phyloP scores from a whole-genome alignment of 331 rosid genomes.

The Acacia concinna region DNA sequence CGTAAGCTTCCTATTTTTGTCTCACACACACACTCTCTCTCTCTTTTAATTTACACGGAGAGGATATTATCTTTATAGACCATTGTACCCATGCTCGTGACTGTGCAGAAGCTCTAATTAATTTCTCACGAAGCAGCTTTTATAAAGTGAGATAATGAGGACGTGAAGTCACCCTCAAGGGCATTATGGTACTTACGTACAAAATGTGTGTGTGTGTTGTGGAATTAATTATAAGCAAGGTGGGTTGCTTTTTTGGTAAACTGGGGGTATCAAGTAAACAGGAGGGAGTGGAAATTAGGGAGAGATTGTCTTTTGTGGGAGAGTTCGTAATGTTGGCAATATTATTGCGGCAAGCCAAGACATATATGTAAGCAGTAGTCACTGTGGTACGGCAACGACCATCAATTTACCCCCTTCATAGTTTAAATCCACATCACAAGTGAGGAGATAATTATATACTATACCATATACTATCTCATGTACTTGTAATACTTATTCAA shows the following conservation, averaged over 20 bases:
- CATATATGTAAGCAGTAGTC: neutral
- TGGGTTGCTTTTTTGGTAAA: constrained; percentile 67
- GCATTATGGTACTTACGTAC: constrained; percentile 52
- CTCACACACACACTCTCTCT: constrained; percentile 20
- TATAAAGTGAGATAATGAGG: constrained; percentile 75
- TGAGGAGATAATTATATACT: neutral
- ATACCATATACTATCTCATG: too few relatives aligned
- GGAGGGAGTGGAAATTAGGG: constrained; percentile 43
- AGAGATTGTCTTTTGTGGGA: constrained; percentile 46
- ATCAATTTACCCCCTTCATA: constrained; percentile 24
- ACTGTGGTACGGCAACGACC: constrained; percentile 5
- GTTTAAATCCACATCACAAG: neutral
- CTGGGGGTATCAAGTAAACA: constrained; percentile 56
- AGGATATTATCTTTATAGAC: constrained; percentile 37
- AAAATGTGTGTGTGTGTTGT: neutral
- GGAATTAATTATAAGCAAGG: constrained; percentile 43
- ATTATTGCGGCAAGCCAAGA: constrained; percentile 18
- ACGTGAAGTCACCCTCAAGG: constrained; percentile 92
- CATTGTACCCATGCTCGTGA: constrained; percentile 46
- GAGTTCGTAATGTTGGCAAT: constrained; percentile 37
- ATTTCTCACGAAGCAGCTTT: constrained; percentile 73
- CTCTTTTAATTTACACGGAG: neutral
- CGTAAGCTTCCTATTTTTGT: constrained; percentile 46
- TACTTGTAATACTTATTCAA: too few relatives aligned
- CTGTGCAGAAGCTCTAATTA: constrained; percentile 40